Evolutionary conservation across 2,329 filamentous ascomycete species (phyloP), one percentile per base, ranked within the genome.

Genomic region (Pleomassaria siparia): DNA sequence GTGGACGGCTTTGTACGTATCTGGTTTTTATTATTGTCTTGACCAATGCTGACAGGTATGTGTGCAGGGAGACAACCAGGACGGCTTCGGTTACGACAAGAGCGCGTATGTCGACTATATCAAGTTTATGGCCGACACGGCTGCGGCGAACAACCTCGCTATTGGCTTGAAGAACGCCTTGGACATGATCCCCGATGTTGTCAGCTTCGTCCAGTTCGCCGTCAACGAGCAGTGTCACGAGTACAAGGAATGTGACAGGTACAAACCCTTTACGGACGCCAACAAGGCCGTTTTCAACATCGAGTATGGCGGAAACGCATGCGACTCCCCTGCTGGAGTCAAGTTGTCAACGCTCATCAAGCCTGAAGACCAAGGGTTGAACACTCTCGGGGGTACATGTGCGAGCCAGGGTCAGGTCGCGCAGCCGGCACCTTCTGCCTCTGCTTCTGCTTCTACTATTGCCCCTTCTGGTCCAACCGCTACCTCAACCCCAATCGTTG

Each of bases 261-360:
- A 82, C 63, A 68, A 72, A 9, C 68, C 76, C 2, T 86, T 87
- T 58, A 77, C 83, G 36, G 56, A 75, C n/a, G 76, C 76, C 6
- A 74, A 75, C 42, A 87, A 87, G 67, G 84, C 85, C 2, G 84
- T 88, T 30, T 87, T 88, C 66, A 80, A 87, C 62, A 85, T 88
- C 52, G 85, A 88, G 69, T 88, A 88, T 57, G 82, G 82, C 4
- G 73, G 77, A 1, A 32, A 55, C 18, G 13, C 37, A 4, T 59
- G 58, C 45, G 41, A 40, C 12, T 43, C 35, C 12, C 53, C 55
- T 1, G 47, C 42, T 8, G 55, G 55, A 4, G 55, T 57, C n/a
- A 55, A 55, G 26, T 43, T 60, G 4, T 57, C 55, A 0, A 58
- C 49, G 1, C 29, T 60, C 29, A 53, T 57, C 40, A 60, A 60